A percentile compares a stretch with the other conserved stretches of the same genome.
Evolutionary conservation across 495 filamentous ascomycete species (phyloP).

Genomic region (Astrothelium macrocarpum): DNA sequence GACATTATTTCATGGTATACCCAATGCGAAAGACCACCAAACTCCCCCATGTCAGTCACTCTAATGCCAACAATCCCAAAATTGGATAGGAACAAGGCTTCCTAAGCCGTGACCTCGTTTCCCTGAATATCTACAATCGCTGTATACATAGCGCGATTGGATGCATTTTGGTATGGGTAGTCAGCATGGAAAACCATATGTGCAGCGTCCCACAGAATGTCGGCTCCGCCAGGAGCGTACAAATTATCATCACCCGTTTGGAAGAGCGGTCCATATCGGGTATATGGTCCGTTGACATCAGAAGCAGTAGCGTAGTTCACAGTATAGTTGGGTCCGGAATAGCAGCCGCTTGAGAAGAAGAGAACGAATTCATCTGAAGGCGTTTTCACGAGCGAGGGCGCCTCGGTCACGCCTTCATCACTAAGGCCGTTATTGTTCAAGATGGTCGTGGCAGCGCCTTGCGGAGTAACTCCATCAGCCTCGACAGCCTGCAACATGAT

Average conservation of each 20-base stretch:
- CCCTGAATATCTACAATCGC: constrained; percentile 1
- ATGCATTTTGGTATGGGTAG: neutral
- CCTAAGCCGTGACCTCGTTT: neutral
- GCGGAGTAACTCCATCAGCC: constrained; percentile 13
- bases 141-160: constrained; percentile 9
- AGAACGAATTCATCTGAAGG: constrained; percentile 1
- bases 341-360: constrained; percentile 20
- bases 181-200: constrained; percentile 23
- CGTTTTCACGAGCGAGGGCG: constrained; percentile 15
- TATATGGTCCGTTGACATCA: constrained; percentile 16
- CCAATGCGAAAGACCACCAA: too few relatives aligned
- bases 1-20: too few relatives aligned
- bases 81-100: neutral
- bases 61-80: too few relatives aligned
- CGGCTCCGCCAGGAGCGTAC: constrained; percentile 16
- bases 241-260: constrained; percentile 16
- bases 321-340: constrained; percentile 13
- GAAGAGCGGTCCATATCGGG: constrained; percentile 16
- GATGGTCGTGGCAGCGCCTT: constrained; percentile 5
- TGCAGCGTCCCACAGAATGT: constrained; percentile 15
- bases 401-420: constrained; percentile 19
- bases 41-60: too few relatives aligned
- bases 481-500: constrained; percentile 17
- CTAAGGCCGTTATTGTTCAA: constrained; percentile 17
- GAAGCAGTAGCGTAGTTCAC: constrained; percentile 18